Percentiles rank a stretch among this genome's conserved stretches.
phyloP scores from a whole-genome alignment of 2,329 filamentous ascomycete species.

The Tolypocladium cylindrosporum region DNA sequence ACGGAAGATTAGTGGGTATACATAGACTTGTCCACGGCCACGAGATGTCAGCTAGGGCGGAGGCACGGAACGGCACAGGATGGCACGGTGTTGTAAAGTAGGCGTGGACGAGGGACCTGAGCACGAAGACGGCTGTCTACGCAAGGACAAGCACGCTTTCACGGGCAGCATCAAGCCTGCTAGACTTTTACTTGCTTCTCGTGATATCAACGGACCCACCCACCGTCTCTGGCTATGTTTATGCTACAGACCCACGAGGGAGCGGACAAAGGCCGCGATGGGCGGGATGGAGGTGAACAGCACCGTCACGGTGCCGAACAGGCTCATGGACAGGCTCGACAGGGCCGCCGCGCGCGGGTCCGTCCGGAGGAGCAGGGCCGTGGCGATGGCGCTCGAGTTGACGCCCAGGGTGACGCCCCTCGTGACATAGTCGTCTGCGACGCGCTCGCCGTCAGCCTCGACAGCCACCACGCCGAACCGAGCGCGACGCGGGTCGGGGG shows the following conservation, averaged over 20 bases:
- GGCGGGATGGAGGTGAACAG: too few species aligned
- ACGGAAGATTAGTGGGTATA: background rate
- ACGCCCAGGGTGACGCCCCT: too few species aligned
- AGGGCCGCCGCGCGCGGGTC: too few species aligned
- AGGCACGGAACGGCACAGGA: background rate
- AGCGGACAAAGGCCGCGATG: background rate
- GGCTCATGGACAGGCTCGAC: too few species aligned
- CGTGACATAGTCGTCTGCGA: too few species aligned
- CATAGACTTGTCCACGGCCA: background rate
- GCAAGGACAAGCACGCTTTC: background rate
- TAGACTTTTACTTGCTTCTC: background rate
- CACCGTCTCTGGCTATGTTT: background rate
- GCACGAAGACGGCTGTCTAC: background rate
- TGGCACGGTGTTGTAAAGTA: background rate
- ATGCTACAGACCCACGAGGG: background rate
- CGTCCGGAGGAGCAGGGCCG: too few species aligned
- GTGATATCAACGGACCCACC: background rate
- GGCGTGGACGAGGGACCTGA: background rate
- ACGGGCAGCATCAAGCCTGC: background rate
- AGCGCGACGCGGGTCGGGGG: too few species aligned
- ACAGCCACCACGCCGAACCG: too few species aligned
- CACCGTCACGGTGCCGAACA: too few species aligned
- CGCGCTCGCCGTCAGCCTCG: too few species aligned
- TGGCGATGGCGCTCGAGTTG: too few species aligned
- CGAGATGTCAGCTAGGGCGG: background rate